phyloP scores from a whole-genome alignment of 176 grass and related monocot genomes.

The Juncus effusus region DNA sequence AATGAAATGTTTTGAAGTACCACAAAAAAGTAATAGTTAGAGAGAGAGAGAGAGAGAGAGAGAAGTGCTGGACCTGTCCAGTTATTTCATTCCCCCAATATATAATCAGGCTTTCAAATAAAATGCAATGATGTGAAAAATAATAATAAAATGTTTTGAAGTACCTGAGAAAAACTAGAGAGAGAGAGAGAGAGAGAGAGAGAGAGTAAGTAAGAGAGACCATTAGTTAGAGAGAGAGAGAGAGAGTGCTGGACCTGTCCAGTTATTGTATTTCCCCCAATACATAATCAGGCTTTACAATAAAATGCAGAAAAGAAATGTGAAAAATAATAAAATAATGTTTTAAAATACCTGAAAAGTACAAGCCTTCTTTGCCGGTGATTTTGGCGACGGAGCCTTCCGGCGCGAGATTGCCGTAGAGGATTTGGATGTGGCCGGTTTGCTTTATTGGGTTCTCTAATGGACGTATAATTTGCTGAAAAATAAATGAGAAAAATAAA shows the following conservation, averaged over 20 bases:
- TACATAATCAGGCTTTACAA: too few species aligned
- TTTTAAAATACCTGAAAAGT: slow-evolving; percentile 72
- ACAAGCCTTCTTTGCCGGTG: slow-evolving; percentile 96
- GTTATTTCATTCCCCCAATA: too few species aligned
- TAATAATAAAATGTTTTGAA: neutral
- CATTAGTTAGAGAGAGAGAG: too few species aligned
- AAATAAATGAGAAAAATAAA: slow-evolving; percentile 5
- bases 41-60: too few species aligned
- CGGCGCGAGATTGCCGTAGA: slow-evolving; percentile 96
- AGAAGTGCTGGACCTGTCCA: too few species aligned
- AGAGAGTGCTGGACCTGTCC: too few species aligned
- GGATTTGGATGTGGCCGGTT: slow-evolving; percentile 99
- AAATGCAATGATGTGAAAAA: neutral
- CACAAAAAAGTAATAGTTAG: neutral
- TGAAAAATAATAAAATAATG: neutral
- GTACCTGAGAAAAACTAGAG: neutral
- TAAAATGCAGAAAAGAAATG: too few species aligned
- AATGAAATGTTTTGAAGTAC: neutral
- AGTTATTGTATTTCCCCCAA: too few species aligned
- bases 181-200: too few species aligned
- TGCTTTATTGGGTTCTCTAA: slow-evolving; percentile 90
- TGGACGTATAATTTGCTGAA: slow-evolving; percentile 85
- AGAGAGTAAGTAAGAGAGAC: too few species aligned
- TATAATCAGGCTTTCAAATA: too few species aligned
- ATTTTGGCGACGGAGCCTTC: slow-evolving; percentile 99